phyloP scores from a whole-genome alignment of 2,329 filamentous ascomycete species.

The Epichloe amarillans region DNA sequence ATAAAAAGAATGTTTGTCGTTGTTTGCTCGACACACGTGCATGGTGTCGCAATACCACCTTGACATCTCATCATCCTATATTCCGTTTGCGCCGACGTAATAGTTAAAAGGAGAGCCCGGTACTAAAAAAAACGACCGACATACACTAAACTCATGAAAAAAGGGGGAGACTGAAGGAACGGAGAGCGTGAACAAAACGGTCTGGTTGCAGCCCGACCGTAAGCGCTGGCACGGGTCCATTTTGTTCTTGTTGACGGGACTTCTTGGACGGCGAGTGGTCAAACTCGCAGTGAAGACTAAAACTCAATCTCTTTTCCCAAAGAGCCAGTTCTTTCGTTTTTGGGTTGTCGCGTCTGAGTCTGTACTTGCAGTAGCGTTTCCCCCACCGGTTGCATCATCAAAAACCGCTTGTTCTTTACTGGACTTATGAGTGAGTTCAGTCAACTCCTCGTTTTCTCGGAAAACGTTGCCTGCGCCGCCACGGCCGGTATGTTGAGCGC shows the following conservation, averaged over 20 bases:
- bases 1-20: too few species aligned
- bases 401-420: constrained; percentile 19
- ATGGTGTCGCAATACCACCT: too few species aligned
- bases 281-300: not conserved
- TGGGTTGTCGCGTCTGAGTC: constrained; percentile 15
- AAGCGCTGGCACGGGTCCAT: too few species aligned
- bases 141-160: too few species aligned
- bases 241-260: not conserved
- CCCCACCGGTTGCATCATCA: constrained; percentile 14
- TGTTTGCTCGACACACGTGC: too few species aligned
- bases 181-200: too few species aligned
- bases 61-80: too few species aligned
- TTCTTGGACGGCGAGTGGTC: not conserved
- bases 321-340: constrained; percentile 36
- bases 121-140: too few species aligned
- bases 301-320: constrained; percentile 33
- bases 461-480: constrained; percentile 64
- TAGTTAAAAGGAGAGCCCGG: too few species aligned
- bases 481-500: constrained; percentile 53
- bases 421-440: constrained; percentile 16
- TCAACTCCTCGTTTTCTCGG: constrained; percentile 30
- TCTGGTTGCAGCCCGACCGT: too few species aligned
- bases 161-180: too few species aligned
- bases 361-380: not conserved
- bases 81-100: too few species aligned